phyloP scores from a whole-genome alignment of 2,329 filamentous ascomycete genomes.

The Basipetospora sp. region DNA sequence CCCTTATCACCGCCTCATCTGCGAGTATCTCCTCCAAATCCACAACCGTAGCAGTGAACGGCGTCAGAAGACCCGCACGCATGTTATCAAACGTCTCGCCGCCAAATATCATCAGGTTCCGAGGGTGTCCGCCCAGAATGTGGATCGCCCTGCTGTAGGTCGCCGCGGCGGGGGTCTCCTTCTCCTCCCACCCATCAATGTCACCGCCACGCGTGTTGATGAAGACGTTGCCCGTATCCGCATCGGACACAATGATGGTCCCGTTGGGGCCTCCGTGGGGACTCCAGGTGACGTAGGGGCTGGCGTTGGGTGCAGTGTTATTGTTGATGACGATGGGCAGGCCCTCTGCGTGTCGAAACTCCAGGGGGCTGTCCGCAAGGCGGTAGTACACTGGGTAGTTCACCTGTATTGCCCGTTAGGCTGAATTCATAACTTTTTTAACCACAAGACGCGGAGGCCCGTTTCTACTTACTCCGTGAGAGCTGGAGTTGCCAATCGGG shows the following conservation, averaged over 20 bases:
- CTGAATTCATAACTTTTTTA: too few species aligned
- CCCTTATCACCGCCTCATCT: too few species aligned
- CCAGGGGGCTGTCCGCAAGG: conserved; percentile 22
- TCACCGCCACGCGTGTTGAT: conserved; percentile 26
- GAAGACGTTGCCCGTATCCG: conserved; percentile 22
- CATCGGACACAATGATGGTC: conserved; percentile 28
- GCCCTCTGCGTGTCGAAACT: conserved; percentile 19
- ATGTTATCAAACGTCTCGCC: conserved; percentile 13
- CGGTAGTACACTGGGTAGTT: conserved; percentile 25
- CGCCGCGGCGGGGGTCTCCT: conserved; percentile 19
- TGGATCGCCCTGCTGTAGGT: conserved; percentile 24
- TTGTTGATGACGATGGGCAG: conserved; percentile 18
- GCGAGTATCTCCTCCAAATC: not conserved
- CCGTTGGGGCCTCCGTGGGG: conserved; percentile 28
- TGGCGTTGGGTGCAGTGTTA: conserved; percentile 18
- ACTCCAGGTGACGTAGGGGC: conserved; percentile 31
- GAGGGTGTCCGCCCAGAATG: conserved; percentile 20
- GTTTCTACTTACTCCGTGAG: too few species aligned
- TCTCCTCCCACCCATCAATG: conserved; percentile 21
- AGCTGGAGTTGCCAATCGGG: conserved; percentile 31
- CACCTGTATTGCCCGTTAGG: too few species aligned
- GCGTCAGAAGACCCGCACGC: conserved; percentile 1
- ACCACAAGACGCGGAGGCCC: too few species aligned
- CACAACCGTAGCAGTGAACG: conserved; percentile 1
- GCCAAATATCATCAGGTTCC: conserved; percentile 26